Base-by-base conservation (phyloP, 2,329 filamentous ascomycete species). In the Apiospora marii region DNA sequence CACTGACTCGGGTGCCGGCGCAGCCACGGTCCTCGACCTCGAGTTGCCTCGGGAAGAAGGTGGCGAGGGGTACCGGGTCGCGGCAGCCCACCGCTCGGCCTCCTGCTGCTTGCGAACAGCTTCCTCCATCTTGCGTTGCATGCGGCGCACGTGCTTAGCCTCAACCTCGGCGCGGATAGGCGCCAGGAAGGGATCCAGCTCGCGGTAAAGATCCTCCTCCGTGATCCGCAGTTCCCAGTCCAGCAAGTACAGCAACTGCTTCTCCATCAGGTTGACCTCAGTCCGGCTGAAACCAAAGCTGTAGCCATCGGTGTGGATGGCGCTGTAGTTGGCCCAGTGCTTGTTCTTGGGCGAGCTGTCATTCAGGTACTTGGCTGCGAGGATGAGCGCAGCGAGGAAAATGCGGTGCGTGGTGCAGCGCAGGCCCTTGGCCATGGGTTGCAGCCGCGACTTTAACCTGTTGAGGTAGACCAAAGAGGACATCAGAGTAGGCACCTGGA, bases 341-440 rank as follows among this genome's bases (percentile, higher is more conserved):
- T 98, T 98, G 90, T 99, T 99, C 92, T 98, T 98, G 75, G 96
- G 96, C 16, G 95, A 98, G 74, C 95, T 98, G 87, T 98, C 96
- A 83, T 99, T 98, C 78, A 98, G 90, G 83, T 98, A 98, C 91
- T 99, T 99, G 78, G 96, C 96, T 1, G 96, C 92, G 67, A 92
- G 87, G 80, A 96, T 96, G 76, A 96, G 91, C 22, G 93, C 87
- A 58, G 94, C 96, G 68, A 99, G 90, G 86, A 99, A 98, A 88
- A 99, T 98, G 79, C 96, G 93, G 87, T 99, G 96, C 67, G 96
- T 94, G 34, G 96, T 98, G 88, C 96, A 98, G 78, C 93, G 92
- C 85, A 98, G 94, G 76, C 96, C 96, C 85, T 98, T 98, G 78
- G 96, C 96, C 81, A 98, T 95, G 73, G 96, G 94, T 77, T 97